Evolutionary conservation across 1,139 yeast genomes (phyloP), one percentile per base, ranked within the genome.

Genomic region (Spathaspora sp.): DNA sequence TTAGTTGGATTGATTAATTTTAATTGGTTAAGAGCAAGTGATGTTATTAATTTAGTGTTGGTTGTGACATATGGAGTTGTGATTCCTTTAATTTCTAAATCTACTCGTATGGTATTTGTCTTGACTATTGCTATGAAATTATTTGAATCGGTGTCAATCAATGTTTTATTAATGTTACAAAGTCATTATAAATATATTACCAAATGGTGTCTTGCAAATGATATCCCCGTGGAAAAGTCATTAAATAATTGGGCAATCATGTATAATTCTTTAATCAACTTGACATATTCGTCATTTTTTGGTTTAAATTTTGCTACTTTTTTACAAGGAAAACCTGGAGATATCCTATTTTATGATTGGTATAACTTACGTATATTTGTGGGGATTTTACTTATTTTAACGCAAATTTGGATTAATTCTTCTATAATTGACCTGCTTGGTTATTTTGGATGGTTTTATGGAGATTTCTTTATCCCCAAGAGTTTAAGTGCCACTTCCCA

Each of bases 381-480:
- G 29, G 89, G 90, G 2, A 49, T 60, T 0, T 65, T 78, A 53
- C 68, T 86, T 41, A 70, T 86, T 17, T 59, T 76, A 9, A 71
- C 89, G 39, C 96, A 88, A 58, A 61, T 78, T 24, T 83, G 91
- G 88, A 86, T 90, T 37, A 82, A 86, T 55, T 60, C 74, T 33
- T 86, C 90, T 15, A 86, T 88, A 38, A 76, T 84, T 54, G 82
- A 82, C 47, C 84, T 89, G 52, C 81, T 88, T 54, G 95, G 95
- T 3, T 87, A 86, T 52, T 87, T 85, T 63, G 95, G 96, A 13
- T 88, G 95, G 95, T 88, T 87, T 59, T 88, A 86, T 61, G 96
- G 96, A 48, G 96, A 88, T 62, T 88, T 88, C 65, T 88, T 88
- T 63, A 73, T 86, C 54, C 84, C 88, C 31, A 70, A 64, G 45